Base-by-base conservation (phyloP, 495 filamentous ascomycete species). In the Penicillium silybi region DNA sequence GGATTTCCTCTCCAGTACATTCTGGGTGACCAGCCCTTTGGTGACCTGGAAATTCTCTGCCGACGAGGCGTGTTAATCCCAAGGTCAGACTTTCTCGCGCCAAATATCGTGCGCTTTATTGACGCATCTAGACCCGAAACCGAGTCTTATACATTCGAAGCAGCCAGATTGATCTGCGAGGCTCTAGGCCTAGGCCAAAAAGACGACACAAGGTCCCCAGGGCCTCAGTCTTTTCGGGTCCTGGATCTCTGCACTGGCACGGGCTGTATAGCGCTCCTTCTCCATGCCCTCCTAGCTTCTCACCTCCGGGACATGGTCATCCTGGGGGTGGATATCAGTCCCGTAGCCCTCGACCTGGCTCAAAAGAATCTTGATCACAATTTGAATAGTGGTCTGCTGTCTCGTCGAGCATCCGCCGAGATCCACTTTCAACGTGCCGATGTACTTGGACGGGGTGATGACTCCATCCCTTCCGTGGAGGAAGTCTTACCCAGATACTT, bases 181-280 rank as follows among this genome's bases (percentile, higher is more conserved):
- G 23, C 19, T 18, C 26, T 25, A n/a, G 41, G 29, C 34, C 22
- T n/a, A n/a, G n/a, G n/a, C n/a, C n/a, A n/a, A n/a, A n/a, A 53
- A 32, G 15, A 41, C 9, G 15, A 46, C 1, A 19, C 17, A 17
- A 17, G 41, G 10, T 20, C 47, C 11, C 11, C 10, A 4, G 18
- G 20, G 15, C 2, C 10, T 19, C 34, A 44, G 32, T 40, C 52
- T 13, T 54, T 93, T 6, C 78, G 75, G 25, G 76, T 97, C 19
- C 62, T 97, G 2, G 93, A 98, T 66, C 69, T 96, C 22, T 97
- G 93, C 65, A 88, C 89, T 0, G 93, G 93, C 4, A 89, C 88
- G 16, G 93, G 93, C 23, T 97, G 93, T 67, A 95, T 98, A 53
- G 71, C 90, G 0, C 80, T 97, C 8, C 81, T 88, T 8, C 73